These are phyloP conservation scores for Kalanchoe fedtschenkoi DNA, from an alignment of 164 flowering plant genomes.

Conservation along the genomic window DNA sequence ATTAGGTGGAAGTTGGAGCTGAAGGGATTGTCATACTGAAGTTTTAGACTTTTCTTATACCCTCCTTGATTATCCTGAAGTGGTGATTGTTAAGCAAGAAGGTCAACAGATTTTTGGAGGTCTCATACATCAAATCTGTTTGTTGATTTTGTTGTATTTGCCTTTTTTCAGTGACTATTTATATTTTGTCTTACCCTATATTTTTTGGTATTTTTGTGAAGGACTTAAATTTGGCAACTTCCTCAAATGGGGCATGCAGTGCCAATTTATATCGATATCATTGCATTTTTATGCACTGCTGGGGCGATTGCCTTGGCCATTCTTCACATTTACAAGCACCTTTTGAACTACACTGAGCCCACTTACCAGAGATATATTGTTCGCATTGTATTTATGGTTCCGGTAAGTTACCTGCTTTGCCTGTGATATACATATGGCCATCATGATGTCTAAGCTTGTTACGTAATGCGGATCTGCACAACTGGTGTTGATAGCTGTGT, in stretches of 20 bases:
- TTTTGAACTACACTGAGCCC: conserved; percentile 90
- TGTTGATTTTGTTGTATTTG: not conserved
- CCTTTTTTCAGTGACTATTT: not conserved
- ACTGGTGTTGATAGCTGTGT: not conserved
- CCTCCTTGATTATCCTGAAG: not conserved
- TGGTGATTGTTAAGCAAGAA: not conserved
- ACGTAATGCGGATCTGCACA: not conserved
- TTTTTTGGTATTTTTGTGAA: not conserved
- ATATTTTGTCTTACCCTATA: not conserved
- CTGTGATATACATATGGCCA: not conserved
- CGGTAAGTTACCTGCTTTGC: conserved; percentile 41
- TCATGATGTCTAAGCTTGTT: not conserved
- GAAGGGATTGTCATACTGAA: not conserved
- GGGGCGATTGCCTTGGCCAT: conserved; percentile 74
- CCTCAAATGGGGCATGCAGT: conserved; percentile 23
- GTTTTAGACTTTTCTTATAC: not conserved
- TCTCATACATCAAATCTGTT: not conserved
- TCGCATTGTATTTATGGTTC: conserved; percentile 96
- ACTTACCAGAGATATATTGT: conserved; percentile 93
- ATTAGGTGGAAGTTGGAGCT: not conserved
- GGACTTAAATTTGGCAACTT: not conserved
- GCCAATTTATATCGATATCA: conserved; percentile 37
- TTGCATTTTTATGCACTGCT: conserved; percentile 65
- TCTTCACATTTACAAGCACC: conserved; percentile 80
- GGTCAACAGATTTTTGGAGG: not conserved